A percentile compares a stretch with the other conserved stretches of the same genome.
phyloP scores from a whole-genome alignment of 2,329 filamentous ascomycete species.

The Pseudopyricularia javanii region DNA sequence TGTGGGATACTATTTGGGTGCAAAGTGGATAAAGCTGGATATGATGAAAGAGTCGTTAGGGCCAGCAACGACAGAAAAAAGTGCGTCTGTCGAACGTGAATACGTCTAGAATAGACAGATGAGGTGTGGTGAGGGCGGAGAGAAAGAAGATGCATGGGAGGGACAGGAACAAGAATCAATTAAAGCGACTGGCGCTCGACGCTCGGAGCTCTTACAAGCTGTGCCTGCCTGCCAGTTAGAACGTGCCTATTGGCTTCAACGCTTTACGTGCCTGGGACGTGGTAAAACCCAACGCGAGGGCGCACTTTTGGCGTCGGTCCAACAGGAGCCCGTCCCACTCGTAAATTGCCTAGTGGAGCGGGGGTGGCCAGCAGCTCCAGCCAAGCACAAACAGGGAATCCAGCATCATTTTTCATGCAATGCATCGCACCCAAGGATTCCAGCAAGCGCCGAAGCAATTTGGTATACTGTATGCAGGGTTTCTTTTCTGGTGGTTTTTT shows the following conservation, averaged over 20 bases:
- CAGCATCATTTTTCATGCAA: background rate
- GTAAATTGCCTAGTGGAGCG: background rate
- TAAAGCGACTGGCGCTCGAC: conserved; percentile 9
- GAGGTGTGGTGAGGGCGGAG: background rate
- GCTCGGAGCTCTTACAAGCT: conserved; percentile 13
- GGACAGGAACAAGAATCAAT: conserved; percentile 1
- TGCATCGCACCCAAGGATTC: background rate
- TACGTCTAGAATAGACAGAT: too few relatives aligned
- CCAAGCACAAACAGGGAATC: background rate
- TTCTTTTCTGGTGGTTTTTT: too few relatives aligned
- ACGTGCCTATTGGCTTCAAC: background rate
- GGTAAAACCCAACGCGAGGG: conserved; percentile 12
- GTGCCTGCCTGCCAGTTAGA: conserved; percentile 6
- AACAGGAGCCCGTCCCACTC: background rate
- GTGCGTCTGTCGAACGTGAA: too few relatives aligned
- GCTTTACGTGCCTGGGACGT: conserved; percentile 14
- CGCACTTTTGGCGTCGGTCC: background rate
- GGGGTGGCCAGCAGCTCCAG: background rate
- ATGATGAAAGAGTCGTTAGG: too few relatives aligned
- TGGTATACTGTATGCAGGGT: too few relatives aligned
- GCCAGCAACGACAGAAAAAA: too few relatives aligned
- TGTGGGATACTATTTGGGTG: too few relatives aligned
- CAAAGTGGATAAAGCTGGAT: too few relatives aligned
- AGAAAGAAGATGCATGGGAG: conserved; percentile 1
- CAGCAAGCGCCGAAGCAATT: conserved; percentile 1